Conservation (phyloP, 2,329 filamentous ascomycete species). For the Alternaria metachromatica region DNA sequence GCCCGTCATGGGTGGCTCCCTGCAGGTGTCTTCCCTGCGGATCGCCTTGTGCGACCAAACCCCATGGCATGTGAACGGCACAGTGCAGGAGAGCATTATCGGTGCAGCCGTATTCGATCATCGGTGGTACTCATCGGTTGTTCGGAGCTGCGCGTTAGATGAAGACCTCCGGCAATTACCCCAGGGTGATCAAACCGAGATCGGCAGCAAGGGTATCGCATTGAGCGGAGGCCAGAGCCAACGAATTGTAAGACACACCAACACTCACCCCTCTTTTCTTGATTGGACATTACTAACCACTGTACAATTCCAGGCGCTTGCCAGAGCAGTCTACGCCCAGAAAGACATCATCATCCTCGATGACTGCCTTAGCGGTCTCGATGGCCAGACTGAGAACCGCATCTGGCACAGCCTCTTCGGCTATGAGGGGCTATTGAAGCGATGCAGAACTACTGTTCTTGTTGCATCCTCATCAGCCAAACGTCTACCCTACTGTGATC, state of each 20-base stretch:
- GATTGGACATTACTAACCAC: conserved; percentile 15
- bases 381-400: conserved; percentile 56
- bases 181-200: conserved; percentile 51
- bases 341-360: conserved; percentile 58
- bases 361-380: conserved; percentile 60
- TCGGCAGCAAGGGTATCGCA: conserved; percentile 59
- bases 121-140: conserved; percentile 47
- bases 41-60: conserved; percentile 49
- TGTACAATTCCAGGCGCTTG: conserved; percentile 50
- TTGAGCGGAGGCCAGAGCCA: conserved; percentile 62
- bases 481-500: conserved; percentile 50
- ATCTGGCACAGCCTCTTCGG: conserved; percentile 58
- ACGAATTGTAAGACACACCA: conserved; percentile 50
- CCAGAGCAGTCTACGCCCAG: conserved; percentile 59
- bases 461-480: conserved; percentile 45
- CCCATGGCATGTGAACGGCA: conserved; percentile 48
- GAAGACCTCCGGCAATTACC: conserved; percentile 44
- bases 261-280: conserved; percentile 21
- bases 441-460: conserved; percentile 45
- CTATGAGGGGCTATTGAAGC: conserved; percentile 53
- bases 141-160: conserved; percentile 44
- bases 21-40: conserved; percentile 39
- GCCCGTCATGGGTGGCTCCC: conserved; percentile 39
- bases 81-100: conserved; percentile 48
- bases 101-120: conserved; percentile 45